Conservation (phyloP, 2,329 filamentous ascomycete genomes). For the Aspergillus latus region DNA sequence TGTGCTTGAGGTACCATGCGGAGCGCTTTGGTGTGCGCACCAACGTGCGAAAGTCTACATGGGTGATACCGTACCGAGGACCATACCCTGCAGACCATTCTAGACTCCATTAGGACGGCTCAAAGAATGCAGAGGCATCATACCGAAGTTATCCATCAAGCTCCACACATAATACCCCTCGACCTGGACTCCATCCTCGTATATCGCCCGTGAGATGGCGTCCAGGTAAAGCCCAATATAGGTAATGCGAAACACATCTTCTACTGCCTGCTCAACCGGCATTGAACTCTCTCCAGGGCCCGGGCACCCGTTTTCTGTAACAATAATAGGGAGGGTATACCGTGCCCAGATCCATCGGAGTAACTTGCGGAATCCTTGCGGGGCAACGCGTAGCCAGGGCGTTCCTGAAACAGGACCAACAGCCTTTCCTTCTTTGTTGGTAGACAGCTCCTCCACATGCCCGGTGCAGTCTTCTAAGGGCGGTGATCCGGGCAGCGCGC, state of each 20-base stretch:
- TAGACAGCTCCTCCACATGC: constrained; percentile 11
- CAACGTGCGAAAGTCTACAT: constrained; percentile 14
- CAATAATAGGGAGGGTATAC: constrained; percentile 9
- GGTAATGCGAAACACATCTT: constrained; percentile 7
- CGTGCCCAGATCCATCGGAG: constrained; percentile 8
- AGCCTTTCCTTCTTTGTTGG: constrained; percentile 5
- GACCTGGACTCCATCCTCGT: constrained; percentile 10
- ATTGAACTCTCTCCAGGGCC: constrained; percentile 5
- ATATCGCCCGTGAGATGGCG: constrained; percentile 6
- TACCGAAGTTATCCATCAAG: constrained; percentile 22
- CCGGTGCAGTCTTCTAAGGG: constrained; percentile 14
- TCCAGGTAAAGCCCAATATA: constrained; percentile 12
- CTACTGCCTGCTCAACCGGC: neutral
- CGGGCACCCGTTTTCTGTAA: constrained; percentile 16
- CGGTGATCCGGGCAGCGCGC: constrained; percentile 1
- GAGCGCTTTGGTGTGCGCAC: constrained; percentile 10
- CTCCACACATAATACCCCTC: constrained; percentile 18
- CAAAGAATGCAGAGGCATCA: too few species aligned
- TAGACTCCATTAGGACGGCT: too few species aligned
- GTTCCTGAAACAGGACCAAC: constrained; percentile 12
- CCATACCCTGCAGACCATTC: constrained; percentile 20
- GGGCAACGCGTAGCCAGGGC: constrained; percentile 11
- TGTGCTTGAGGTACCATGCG: constrained; percentile 9
- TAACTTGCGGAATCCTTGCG: constrained; percentile 10
- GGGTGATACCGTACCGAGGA: constrained; percentile 15